Conservation (phyloP, 2,329 filamentous ascomycete genomes). For the Talaromyces sp. region DNA sequence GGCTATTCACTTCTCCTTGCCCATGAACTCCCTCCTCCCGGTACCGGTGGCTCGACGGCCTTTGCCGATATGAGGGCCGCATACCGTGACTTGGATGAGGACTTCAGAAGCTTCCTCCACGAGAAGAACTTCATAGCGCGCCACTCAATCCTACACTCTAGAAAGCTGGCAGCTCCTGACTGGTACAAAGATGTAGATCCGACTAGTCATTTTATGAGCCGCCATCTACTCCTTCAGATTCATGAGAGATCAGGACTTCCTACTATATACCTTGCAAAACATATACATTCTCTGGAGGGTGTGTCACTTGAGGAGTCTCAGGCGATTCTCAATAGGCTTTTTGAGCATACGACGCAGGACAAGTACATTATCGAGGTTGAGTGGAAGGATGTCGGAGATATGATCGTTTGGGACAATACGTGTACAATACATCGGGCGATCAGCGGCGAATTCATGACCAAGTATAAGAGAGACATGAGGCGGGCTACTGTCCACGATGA, state of each 20-base stretch:
- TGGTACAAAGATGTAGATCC: conserved; percentile 49
- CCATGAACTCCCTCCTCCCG: conserved; percentile 47
- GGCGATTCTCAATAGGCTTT: conserved; percentile 33
- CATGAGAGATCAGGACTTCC: conserved; percentile 51
- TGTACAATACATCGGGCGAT: conserved; percentile 55
- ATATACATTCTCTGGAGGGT: conserved; percentile 53
- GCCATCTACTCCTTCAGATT: conserved; percentile 50
- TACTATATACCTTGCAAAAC: conserved; percentile 54
- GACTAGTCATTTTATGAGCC: conserved; percentile 33
- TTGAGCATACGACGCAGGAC: conserved; percentile 47
- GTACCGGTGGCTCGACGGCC: conserved; percentile 50
- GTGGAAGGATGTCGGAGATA: conserved; percentile 51
- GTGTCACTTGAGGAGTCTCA: conserved; percentile 33
- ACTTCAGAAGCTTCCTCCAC: conserved; percentile 35
- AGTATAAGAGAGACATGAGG: conserved; percentile 53
- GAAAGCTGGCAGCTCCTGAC: conserved; percentile 50
- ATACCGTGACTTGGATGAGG: conserved; percentile 45
- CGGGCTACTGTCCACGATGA: conserved; percentile 55
- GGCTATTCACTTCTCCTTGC: conserved; percentile 53
- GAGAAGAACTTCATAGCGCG: conserved; percentile 45
- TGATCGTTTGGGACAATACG: conserved; percentile 60
- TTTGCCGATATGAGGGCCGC: conserved; percentile 55
- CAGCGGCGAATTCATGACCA: conserved; percentile 48
- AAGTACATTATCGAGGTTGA: conserved; percentile 47
- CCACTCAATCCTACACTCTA: conserved; percentile 52